Conservation (phyloP, 345 rosid genomes). For the Aquilaria yunnanensis region DNA sequence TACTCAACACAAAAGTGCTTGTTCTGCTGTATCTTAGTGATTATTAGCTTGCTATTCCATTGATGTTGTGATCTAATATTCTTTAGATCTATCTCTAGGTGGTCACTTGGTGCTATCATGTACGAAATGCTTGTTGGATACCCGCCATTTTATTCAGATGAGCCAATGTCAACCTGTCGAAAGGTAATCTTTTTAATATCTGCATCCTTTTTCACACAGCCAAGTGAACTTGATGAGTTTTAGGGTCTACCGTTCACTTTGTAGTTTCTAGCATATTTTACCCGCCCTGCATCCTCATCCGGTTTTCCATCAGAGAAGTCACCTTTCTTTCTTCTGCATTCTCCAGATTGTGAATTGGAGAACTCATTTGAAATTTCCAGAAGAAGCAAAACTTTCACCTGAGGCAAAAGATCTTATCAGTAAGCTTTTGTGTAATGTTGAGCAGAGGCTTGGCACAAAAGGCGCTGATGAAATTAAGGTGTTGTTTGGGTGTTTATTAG, state of each 20-base stretch:
- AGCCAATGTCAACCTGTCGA: slow-evolving; percentile 97
- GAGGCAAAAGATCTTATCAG: slow-evolving; percentile 88
- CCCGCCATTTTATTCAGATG: slow-evolving; percentile 99
- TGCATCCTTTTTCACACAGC: not conserved
- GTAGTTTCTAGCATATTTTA: not conserved
- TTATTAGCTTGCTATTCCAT: slow-evolving; percentile 1
- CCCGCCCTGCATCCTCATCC: not conserved
- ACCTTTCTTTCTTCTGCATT: slow-evolving; percentile 1
- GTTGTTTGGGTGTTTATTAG: slow-evolving; percentile 37
- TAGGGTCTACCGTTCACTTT: not conserved
- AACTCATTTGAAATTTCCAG: slow-evolving; percentile 91
- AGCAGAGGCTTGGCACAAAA: slow-evolving; percentile 86
- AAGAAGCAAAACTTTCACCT: slow-evolving; percentile 85
- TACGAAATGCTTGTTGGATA: slow-evolving; percentile 99
- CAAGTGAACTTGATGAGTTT: too few relatives aligned
- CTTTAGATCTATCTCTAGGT: slow-evolving; percentile 44
- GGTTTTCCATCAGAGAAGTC: not conserved
- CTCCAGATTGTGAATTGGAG: slow-evolving; percentile 95
- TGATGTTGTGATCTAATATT: slow-evolving; percentile 6
- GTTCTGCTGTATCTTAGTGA: slow-evolving; percentile 6
- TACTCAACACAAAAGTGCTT: slow-evolving; percentile 19
- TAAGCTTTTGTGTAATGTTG: slow-evolving; percentile 88
- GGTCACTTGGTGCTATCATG: slow-evolving; percentile 99
- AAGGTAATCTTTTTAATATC: slow-evolving; percentile 42
- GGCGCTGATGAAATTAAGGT: slow-evolving; percentile 94